Base-by-base conservation (phyloP, 139 green algal genomes). In the Tetradesmus obliquus region DNA sequence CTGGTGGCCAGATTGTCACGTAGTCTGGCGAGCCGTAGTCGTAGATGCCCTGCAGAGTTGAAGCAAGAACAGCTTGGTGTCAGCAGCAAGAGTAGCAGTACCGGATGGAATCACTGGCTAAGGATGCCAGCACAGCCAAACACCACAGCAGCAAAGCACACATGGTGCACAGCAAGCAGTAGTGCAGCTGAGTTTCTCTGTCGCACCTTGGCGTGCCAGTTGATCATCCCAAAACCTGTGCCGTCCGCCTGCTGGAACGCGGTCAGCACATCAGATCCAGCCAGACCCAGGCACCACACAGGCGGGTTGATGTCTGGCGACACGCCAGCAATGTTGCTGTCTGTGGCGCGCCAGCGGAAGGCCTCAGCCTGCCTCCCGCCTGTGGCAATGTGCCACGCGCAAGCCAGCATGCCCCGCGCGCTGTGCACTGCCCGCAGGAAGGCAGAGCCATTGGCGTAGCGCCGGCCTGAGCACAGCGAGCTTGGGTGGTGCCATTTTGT, bases 1-100 rank as follows among this genome's bases (percentile, higher is more conserved):
- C 13, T 5, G 20, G 5, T 7, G 83, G 83, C 20, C 69, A 76
- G 22, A 88, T 57, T 13, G 55, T 55, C 57, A 88, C 55, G 55
- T 88, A 76, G 55, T 88, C 83, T 55, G 55, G 83, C n/a, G 45
- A 5, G 20, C 83, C 83, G 32, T 88, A 88, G 57, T 88, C 83
- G n/a, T 88, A 88, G 13, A 57, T n/a, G 22, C 71, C 7, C 83
- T 88, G 57, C 83, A 88, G 60, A 71, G 60, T 8, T 71, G 8
- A 71, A 10, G 60, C 60, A 71, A 71, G 10, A 10, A 71, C 60
- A 71, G 60, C 10, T 19, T 71, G 60, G 10, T 5, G 72, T 4
- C 20, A 53, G 72, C 72, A 80, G 20, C 22, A 45, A 12, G 3
- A 80, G n/a, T 53, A 80, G 4, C 2, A 7, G 3, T 19, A 80